Conservation (phyloP, 2,329 filamentous ascomycete genomes). For the Fusarium sp. region DNA sequence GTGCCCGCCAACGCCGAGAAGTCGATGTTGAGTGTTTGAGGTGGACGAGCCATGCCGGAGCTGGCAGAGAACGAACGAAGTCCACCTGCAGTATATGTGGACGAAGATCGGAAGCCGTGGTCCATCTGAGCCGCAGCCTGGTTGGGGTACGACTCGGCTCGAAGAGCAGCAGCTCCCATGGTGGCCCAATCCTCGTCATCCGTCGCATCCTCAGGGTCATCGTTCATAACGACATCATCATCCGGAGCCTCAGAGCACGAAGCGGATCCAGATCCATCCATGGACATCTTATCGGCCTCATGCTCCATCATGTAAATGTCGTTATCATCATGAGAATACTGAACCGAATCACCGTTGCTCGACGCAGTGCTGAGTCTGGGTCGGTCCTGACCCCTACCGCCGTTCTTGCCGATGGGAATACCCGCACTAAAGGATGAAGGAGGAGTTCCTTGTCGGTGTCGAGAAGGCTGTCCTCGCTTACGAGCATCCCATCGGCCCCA, state of each 20-base stretch:
- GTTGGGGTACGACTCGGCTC: slow-evolving; percentile 73
- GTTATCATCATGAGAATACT: slow-evolving; percentile 78
- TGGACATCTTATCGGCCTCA: slow-evolving; percentile 95
- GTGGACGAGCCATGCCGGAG: slow-evolving; percentile 66
- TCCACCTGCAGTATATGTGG: slow-evolving; percentile 62
- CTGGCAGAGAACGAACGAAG: slow-evolving; percentile 63
- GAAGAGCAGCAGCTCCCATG: slow-evolving; percentile 86
- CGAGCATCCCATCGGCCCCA: slow-evolving; percentile 97
- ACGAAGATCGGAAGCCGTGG: slow-evolving; percentile 56
- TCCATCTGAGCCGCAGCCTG: slow-evolving; percentile 67
- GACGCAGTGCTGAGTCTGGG: slow-evolving; percentile 64
- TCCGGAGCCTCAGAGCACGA: slow-evolving; percentile 82
- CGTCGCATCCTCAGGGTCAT: slow-evolving; percentile 86
- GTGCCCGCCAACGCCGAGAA: slow-evolving; percentile 64
- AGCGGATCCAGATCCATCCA: slow-evolving; percentile 75
- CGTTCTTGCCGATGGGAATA: slow-evolving; percentile 68
- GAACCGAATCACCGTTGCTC: slow-evolving; percentile 77
- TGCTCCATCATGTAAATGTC: slow-evolving; percentile 79
- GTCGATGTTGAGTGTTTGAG: slow-evolving; percentile 64
- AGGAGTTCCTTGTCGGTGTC: slow-evolving; percentile 59
- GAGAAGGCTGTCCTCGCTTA: slow-evolving; percentile 72
- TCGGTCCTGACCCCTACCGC: slow-evolving; percentile 60
- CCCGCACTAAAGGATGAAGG: slow-evolving; percentile 60
- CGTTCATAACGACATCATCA: slow-evolving; percentile 74
- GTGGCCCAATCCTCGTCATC: slow-evolving; percentile 97